These are phyloP conservation scores for Sedum album DNA, from an alignment of 164 flowering plant species.

Conservation along the genomic window DNA sequence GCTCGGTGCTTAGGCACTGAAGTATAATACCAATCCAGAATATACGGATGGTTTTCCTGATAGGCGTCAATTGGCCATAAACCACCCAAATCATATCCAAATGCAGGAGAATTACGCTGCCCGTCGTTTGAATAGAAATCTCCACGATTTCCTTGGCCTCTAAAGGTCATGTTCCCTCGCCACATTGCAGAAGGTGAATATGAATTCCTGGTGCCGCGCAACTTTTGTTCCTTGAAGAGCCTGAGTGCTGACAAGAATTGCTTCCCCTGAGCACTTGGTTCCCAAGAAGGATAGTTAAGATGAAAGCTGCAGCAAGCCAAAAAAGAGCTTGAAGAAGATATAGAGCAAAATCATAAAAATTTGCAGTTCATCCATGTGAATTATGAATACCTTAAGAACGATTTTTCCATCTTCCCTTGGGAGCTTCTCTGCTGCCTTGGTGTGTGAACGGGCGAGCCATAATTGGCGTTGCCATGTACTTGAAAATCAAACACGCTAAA, in stretches of 20 bases:
- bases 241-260: conserved; percentile 51
- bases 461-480: conserved; percentile 76
- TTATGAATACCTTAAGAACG: conserved; percentile 69
- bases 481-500: conserved; percentile 75
- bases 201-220: conserved; percentile 25
- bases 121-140: conserved; percentile 29
- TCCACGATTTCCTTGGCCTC: conserved; percentile 28
- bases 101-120: conserved; percentile 18
- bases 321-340: background rate
- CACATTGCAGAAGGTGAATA: conserved; percentile 26
- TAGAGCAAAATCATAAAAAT: background rate
- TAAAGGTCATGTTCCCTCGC: conserved; percentile 27
- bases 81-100: conserved; percentile 36
- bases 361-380: background rate
- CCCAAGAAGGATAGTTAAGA: conserved; percentile 79
- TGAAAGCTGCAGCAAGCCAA: conserved; percentile 58
- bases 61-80: conserved; percentile 53
- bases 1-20: conserved; percentile 21
- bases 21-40: conserved; percentile 86
- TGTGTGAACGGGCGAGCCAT: conserved; percentile 67
- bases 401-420: conserved; percentile 98
- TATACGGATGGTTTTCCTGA: conserved; percentile 54
- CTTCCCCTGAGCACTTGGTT: conserved; percentile 65
- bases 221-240: conserved; percentile 56
- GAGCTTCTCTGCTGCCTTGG: conserved; percentile 57